Conservation (phyloP, 371 early-diverging fungal genomes). For the Furculomyces boomerangus region DNA sequence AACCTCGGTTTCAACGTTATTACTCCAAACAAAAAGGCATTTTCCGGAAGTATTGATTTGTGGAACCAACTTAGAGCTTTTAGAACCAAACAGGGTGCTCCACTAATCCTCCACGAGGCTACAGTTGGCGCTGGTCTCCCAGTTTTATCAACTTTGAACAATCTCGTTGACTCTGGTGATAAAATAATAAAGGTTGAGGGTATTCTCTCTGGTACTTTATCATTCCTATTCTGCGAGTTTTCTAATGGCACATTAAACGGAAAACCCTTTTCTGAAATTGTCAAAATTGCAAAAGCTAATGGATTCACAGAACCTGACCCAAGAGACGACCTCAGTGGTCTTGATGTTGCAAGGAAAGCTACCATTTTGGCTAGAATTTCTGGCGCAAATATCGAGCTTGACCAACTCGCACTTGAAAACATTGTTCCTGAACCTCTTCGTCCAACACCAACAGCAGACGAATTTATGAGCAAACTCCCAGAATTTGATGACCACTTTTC, state of each 20-base stretch:
- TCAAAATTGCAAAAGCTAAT: conserved; percentile 68
- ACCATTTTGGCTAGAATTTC: conserved; percentile 78
- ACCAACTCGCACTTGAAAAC: conserved; percentile 72
- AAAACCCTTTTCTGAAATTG: conserved; percentile 67
- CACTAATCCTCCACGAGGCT: conserved; percentile 71
- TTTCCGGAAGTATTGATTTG: conserved; percentile 47
- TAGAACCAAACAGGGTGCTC: conserved; percentile 24
- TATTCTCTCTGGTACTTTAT: conserved; percentile 89
- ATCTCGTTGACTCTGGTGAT: conserved; percentile 83
- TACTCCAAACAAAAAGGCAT: conserved; percentile 96
- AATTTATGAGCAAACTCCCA: conserved; percentile 69
- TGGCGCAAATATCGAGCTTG: conserved; percentile 53
- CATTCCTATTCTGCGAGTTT: conserved; percentile 90
- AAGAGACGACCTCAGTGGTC: conserved; percentile 91
- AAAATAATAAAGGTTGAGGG: conserved; percentile 82
- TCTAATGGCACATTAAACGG: conserved; percentile 37
- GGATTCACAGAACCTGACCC: conserved; percentile 98
- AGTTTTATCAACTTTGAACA: conserved; percentile 72
- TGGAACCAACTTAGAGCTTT: conserved; percentile 50
- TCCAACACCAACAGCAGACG: conserved; percentile 41
- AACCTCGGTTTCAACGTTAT: conserved; percentile 64
- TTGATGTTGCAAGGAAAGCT: conserved; percentile 93
- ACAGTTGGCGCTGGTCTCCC: conserved; percentile 98
- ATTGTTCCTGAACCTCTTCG: conserved; percentile 80
- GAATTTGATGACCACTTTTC: conserved; percentile 70